Evolutionary conservation across 2,329 filamentous ascomycete species (phyloP), one percentile per base, ranked within the genome.

Genomic region (Eutypella sp.): DNA sequence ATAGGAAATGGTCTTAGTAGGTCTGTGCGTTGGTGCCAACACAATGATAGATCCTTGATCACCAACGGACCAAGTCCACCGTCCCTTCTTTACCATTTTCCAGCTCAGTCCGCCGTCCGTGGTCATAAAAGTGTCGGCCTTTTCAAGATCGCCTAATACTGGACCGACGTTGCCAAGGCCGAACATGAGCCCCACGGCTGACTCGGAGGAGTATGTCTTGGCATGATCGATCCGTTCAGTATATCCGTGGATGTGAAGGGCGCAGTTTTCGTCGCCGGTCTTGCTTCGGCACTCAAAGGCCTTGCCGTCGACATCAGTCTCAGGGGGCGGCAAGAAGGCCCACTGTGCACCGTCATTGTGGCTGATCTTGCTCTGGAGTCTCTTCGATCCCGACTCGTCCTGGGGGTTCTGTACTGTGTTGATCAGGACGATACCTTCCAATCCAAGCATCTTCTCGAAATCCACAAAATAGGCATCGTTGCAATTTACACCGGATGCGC

Each of bases 281-380:
- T 69, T 69, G 49, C 75, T 75, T 41, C 72, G 76, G 70, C 93
- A 97, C 11, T 71, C 66, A 60, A 85, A 95, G 2, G 73, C 65
- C 56, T 92, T 87, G 55, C 81, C 82, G 24, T 93, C 81, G 1
- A 78, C 73, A 56, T 92, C 84, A 55, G 82, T 79, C 31, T 67
- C 60, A 0, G 90, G 92, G n/a, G 89, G 84, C 10, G 81, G 68
- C 9, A 99, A 69, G 51, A 83, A 82, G 23, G 75, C 75, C 93
- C 93, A 99, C 62, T 91, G 82, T 1, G 87, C 87, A 27, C 92
- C 93, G 61, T 99, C 93, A 59, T 96, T 97, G 70, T 99, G 93
- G 1, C 90, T 96, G 60, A 99, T 96, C 73, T 87, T 84, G 31
- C 89, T 93, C 65, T 89, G 89, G 41, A 96, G 75, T 62, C 83